phyloP scores from a whole-genome alignment of 305 asterid species.

The Striga hermonthica region DNA sequence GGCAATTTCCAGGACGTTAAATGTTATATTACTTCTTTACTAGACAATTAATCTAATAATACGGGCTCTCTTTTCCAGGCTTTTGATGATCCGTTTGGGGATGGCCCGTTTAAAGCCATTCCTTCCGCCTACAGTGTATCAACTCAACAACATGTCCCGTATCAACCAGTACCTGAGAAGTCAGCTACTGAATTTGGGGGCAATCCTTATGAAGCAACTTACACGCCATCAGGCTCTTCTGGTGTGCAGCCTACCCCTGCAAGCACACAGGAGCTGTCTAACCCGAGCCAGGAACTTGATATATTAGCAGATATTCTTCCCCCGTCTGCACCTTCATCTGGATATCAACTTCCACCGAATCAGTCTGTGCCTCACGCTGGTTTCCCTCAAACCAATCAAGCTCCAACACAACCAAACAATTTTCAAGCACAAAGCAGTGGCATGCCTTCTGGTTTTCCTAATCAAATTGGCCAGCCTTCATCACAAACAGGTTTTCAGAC shows the following conservation, averaged over 20 bases:
- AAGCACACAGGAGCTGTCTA: slow-evolving; percentile 48
- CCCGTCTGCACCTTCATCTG: slow-evolving; percentile 55
- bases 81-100: slow-evolving; percentile 93
- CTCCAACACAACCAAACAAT: slow-evolving; percentile 36
- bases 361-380: slow-evolving; percentile 41
- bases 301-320: slow-evolving; percentile 95
- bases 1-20: too few relatives aligned
- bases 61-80: slow-evolving; percentile 47
- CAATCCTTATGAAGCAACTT: slow-evolving; percentile 35
- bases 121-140: slow-evolving; percentile 44
- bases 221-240: slow-evolving; percentile 40
- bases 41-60: background rate
- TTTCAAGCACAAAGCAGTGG: slow-evolving; percentile 45
- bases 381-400: slow-evolving; percentile 50
- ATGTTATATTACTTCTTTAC: background rate
- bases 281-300: slow-evolving; percentile 54
- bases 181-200: slow-evolving; percentile 47
- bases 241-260: slow-evolving; percentile 40
- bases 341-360: slow-evolving; percentile 39
- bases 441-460: slow-evolving; percentile 41
- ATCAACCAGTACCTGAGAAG: slow-evolving; percentile 42
- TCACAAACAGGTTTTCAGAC: slow-evolving; percentile 36
- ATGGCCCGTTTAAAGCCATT: slow-evolving; percentile 83
- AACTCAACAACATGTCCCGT: slow-evolving; percentile 41
- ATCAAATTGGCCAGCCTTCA: slow-evolving; percentile 47